These are phyloP conservation scores for Aspergillus leporis DNA, from an alignment of 495 filamentous ascomycete genomes.

Conservation along the genomic window DNA sequence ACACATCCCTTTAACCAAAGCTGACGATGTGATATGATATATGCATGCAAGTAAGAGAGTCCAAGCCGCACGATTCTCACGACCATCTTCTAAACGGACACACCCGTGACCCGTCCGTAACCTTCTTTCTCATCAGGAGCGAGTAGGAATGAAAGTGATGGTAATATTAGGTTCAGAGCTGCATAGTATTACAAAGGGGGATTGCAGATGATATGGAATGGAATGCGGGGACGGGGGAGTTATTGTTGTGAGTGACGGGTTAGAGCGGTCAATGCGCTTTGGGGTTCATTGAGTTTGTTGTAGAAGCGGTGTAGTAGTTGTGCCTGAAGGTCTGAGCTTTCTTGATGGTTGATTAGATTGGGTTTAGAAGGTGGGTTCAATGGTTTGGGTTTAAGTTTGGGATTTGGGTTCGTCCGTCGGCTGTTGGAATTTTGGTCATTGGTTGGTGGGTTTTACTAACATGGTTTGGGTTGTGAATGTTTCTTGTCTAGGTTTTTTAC, in stretches of 20 bases:
- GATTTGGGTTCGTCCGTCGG: too few species aligned
- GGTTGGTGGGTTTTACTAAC: not conserved
- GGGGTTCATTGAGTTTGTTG: not conserved
- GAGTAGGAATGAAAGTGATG: not conserved
- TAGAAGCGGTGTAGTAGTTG: not conserved
- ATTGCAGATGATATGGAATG: slow-evolving; percentile 1
- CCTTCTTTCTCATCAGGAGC: not conserved
- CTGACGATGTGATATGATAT: not conserved
- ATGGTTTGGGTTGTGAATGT: not conserved
- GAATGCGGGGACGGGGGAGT: slow-evolving; percentile 4
- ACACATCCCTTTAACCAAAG: not conserved
- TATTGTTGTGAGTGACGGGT: not conserved
- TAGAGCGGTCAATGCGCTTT: not conserved
- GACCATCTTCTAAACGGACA: not conserved
- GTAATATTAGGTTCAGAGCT: not conserved
- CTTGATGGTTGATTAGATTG: slow-evolving; percentile 5
- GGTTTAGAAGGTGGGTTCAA: not conserved
- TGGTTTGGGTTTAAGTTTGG: not conserved
- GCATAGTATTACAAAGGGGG: not conserved
- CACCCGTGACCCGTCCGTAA: not conserved
- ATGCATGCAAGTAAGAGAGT: not conserved
- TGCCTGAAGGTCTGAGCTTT: not conserved
- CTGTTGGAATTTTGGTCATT: too few species aligned
- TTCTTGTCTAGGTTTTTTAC: not conserved
- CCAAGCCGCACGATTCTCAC: not conserved